Evolutionary conservation across 768 basidiomycete species (phyloP), one percentile per base, ranked within the genome.

Genomic region (Pulveroboletus sp.): DNA sequence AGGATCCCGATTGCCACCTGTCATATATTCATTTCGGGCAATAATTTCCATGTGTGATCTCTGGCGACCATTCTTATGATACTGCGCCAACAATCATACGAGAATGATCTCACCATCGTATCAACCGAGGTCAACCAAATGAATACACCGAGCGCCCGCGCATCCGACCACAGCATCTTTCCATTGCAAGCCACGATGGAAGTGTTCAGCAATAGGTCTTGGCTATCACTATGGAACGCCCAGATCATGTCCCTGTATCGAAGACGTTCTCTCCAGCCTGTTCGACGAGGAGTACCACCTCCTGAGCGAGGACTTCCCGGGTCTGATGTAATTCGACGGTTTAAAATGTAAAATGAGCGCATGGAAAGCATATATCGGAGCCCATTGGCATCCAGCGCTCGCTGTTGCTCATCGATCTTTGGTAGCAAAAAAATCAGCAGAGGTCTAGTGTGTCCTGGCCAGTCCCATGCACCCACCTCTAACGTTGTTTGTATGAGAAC

Each of bases 221-320:
- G 93, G 61, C 85, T 90, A 68, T 96, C 93, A 62, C 93, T 96
- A 59, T 96, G 89, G 64, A 87, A 94, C 0, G 94, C 95, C 94
- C 95, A 99, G 26, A 97, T 77, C 73, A 97, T 91, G 66, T 99
- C 95, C 31, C 96, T 82, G 67, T 88, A 93, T 18, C 90, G 82
- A 41, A 95, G 75, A n/a, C 91, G 79, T 61, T 86, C 82, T 58
- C 90, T 73, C 58, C 80, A 76, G 27, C 77, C 82, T 36, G 79
- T 76, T 54, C 70, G 71, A 32, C 71, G 70, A n/a, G 73, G 72
- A 12, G 73, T 63, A 1, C 66, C 56, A 31, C 65, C 73, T 2
- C 67, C 72, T 8, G 77, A 77, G 21, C 67, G 63, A 32, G 79
- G 78, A 39, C 77, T 76, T 41, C 70, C 74, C 14, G 70, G 67